Conservation (phyloP, 2,329 filamentous ascomycete species). For the Celoporthe dispersa region DNA sequence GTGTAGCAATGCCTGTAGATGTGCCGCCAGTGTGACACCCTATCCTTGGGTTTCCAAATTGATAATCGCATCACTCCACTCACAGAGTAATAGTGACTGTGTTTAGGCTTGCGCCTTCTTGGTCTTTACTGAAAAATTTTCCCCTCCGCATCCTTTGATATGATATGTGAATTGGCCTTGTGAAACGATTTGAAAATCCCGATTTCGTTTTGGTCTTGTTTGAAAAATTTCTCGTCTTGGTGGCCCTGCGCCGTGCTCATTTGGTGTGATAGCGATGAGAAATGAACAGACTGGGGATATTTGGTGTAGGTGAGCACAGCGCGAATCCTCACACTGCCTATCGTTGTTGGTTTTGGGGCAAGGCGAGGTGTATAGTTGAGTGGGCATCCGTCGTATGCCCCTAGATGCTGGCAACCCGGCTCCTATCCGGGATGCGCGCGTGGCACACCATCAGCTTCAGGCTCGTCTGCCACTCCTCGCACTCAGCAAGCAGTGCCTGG, state of each 20-base stretch:
- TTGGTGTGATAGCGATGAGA: background rate
- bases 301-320: background rate
- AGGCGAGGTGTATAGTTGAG: too few relatives aligned
- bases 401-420: constrained; percentile 54
- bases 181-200: background rate
- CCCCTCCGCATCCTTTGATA: background rate
- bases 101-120: constrained; percentile 25
- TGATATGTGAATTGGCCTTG: background rate
- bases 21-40: background rate
- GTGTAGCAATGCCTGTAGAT: constrained; percentile 1
- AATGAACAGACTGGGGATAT: background rate
- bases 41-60: background rate
- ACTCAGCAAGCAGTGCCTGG: constrained; percentile 76
- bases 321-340: background rate
- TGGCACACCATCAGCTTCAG: constrained; percentile 92
- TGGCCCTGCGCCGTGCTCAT: constrained; percentile 15
- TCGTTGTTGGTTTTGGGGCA: background rate
- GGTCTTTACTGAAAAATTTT: constrained; percentile 22
- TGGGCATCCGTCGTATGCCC: background rate
- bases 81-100: background rate
- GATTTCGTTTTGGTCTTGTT: constrained; percentile 9
- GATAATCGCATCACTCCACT: background rate
- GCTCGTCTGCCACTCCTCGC: constrained; percentile 82
- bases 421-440: constrained; percentile 73
- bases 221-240: background rate